A percentile compares a stretch with the other conserved stretches of the same genome.
Evolutionary conservation across 2,329 filamentous ascomycete genomes (phyloP).

Genomic region (Penicillium digitatum): DNA sequence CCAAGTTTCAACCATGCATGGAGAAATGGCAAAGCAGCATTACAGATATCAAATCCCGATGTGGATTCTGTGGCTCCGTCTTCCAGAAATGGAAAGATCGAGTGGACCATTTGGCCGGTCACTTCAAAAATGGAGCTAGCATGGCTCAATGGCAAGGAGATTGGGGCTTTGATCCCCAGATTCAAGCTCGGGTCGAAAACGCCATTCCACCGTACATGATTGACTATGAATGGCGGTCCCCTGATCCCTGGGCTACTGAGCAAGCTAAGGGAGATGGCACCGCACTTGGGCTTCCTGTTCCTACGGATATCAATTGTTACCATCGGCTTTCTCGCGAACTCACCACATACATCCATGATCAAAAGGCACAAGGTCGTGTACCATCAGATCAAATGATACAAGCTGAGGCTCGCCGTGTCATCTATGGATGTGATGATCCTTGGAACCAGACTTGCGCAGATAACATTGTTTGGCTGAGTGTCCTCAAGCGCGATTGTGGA

Average conservation of each 20-base stretch:
- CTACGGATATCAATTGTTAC: conserved; percentile 42
- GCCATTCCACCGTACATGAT: conserved; percentile 38
- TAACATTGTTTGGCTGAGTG: conserved; percentile 45
- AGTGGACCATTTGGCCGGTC: conserved; percentile 40
- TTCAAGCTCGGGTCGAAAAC: conserved; percentile 37
- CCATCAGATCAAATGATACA: conserved; percentile 40
- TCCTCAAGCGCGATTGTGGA: conserved; percentile 45
- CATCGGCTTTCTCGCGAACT: conserved; percentile 41
- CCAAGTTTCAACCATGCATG: conserved; percentile 54
- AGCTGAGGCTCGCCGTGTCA: conserved; percentile 33
- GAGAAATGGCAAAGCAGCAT: conserved; percentile 57
- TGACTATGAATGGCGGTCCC: conserved; percentile 30
- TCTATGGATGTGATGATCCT: conserved; percentile 35
- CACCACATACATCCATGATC: conserved; percentile 36
- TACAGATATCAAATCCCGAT: conserved; percentile 50
- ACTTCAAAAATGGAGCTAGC: conserved; percentile 38
- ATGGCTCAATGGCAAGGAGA: conserved; percentile 43
- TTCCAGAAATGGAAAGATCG: conserved; percentile 46
- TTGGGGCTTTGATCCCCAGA: conserved; percentile 40
- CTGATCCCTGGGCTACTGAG: conserved; percentile 33
- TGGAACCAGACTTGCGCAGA: conserved; percentile 47
- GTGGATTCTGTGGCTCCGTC: conserved; percentile 42
- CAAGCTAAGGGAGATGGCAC: conserved; percentile 14
- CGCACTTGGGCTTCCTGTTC: conserved; percentile 22
- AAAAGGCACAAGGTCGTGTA: conserved; percentile 31